Evolutionary conservation across 192 early-diverging fungal species (phyloP).

Genomic region (Coemansia reversa): DNA sequence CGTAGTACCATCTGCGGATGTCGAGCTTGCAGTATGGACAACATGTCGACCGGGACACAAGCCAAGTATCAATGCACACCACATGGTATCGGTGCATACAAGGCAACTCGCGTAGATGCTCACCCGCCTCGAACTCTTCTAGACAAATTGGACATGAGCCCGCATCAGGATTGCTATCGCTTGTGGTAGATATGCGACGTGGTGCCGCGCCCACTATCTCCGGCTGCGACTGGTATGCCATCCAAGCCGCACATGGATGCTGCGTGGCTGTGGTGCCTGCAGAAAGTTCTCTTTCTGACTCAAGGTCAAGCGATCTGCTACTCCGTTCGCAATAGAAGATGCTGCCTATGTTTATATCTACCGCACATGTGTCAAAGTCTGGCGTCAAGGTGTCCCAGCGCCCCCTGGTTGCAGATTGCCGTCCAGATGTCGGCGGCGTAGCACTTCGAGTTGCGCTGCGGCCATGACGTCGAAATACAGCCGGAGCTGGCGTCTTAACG

Average conservation of each 20-base stretch:
- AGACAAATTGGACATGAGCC: slow-evolving; percentile 69
- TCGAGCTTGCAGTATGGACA: slow-evolving; percentile 57
- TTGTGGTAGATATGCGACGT: slow-evolving; percentile 13
- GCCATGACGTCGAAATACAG: slow-evolving; percentile 21
- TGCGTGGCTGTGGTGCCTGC: background rate
- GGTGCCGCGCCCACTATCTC: slow-evolving; percentile 27
- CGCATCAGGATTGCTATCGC: slow-evolving; percentile 22
- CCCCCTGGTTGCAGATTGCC: slow-evolving; percentile 1
- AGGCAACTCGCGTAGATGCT: slow-evolving; percentile 63
- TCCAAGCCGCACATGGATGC: slow-evolving; percentile 16
- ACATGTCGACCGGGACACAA: slow-evolving; percentile 54
- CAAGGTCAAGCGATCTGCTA: slow-evolving; percentile 32
- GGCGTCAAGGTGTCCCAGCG: slow-evolving; percentile 20
- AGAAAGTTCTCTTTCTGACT: slow-evolving; percentile 3
- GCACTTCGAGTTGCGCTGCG: slow-evolving; percentile 16
- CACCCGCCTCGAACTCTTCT: slow-evolving; percentile 65
- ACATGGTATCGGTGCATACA: slow-evolving; percentile 68
- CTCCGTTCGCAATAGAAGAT: slow-evolving; percentile 28
- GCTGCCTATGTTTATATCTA: slow-evolving; percentile 7
- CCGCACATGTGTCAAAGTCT: background rate
- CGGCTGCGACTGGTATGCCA: slow-evolving; percentile 30
- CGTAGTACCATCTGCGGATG: slow-evolving; percentile 50
- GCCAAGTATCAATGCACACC: slow-evolving; percentile 65
- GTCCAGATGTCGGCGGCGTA: slow-evolving; percentile 13
- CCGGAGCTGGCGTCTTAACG: slow-evolving; percentile 26